Base-by-base conservation (phyloP, 176 grass and related monocot genomes). In the Zoysia japonica region DNA sequence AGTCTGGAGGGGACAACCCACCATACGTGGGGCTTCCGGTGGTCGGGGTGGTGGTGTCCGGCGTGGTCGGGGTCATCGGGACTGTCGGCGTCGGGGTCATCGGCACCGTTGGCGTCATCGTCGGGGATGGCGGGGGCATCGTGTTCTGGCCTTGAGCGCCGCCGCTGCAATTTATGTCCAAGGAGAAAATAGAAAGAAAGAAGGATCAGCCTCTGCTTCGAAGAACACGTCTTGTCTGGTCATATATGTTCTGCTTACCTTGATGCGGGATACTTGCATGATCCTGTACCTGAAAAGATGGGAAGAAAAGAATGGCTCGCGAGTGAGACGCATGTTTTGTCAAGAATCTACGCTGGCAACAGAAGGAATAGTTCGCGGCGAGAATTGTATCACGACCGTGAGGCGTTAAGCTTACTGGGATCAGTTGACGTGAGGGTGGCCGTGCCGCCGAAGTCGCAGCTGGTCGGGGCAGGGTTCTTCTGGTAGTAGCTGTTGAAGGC, bases 401-500 rank as follows among this genome's bases (percentile, higher is more conserved):
- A 7, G 38, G 6, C 13, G 10, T 3, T 28, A 13, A 16, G 57
- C 94, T 97, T 90, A 97, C 94, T 93, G 7, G 89, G 91, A 70
- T 97, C 94, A 0, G 67, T 77, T 54, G 48, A 92, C 59, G 84
- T 89, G 61, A 92, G 7, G 19, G 80, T 79, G 68, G 91, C 89
- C 47, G 89, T 91, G 78, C 94, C 91, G 61, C 91, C 89, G 67
- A 97, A 97, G 76, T 97, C 90, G 75, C 94, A 97, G 79, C 89
- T 88, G 61, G 82, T 93, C 0, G 82, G 78, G 12, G 47, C 37
- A 20, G 89, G 91, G 54, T 91, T 83, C 83, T 89, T 93, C 80
- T 92, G 91, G 86, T 94, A 97, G 80, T 97, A 97, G 75, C 88
- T 83, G 72, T 97, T 97, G 94, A 97, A 97, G 11, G 92, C 85